phyloP scores from a whole-genome alignment of 352 stramenopile genomes.

The Phytophthora rubi region DNA sequence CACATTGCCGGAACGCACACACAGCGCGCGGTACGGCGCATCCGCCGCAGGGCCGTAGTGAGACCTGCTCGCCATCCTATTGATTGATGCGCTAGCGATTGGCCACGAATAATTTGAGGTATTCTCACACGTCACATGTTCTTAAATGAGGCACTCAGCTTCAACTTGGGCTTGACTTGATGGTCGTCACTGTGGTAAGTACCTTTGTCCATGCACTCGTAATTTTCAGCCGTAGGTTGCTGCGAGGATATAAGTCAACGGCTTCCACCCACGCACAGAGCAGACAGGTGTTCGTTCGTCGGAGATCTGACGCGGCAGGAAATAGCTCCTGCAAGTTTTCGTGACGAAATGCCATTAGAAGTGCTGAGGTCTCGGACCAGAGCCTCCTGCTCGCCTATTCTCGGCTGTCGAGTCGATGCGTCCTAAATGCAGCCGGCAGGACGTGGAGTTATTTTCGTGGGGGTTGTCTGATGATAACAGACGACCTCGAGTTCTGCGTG shows the following conservation, averaged over 20 bases:
- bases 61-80: slow-evolving; percentile 23
- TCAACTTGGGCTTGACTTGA: slow-evolving; percentile 1
- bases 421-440: slow-evolving; percentile 21
- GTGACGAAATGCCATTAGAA: slow-evolving; percentile 11
- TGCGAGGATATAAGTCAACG: background rate
- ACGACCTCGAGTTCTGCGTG: background rate
- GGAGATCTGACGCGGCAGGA: background rate
- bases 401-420: background rate
- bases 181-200: background rate
- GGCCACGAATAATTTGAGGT: slow-evolving; percentile 21
- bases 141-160: slow-evolving; percentile 12
- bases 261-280: background rate
- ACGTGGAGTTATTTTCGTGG: slow-evolving; percentile 31
- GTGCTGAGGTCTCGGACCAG: slow-evolving; percentile 9
- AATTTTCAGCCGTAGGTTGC: background rate
- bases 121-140: slow-evolving; percentile 36
- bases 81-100: slow-evolving; percentile 11
- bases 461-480: slow-evolving; percentile 27
- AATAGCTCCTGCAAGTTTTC: background rate
- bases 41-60: slow-evolving; percentile 16
- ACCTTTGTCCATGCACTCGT: background rate
- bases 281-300: background rate
- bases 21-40: slow-evolving; percentile 46
- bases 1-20: slow-evolving; percentile 65
- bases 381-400: slow-evolving; percentile 11